phyloP scores from a whole-genome alignment of 139 green algal species.

The Chlorella sp. region DNA sequence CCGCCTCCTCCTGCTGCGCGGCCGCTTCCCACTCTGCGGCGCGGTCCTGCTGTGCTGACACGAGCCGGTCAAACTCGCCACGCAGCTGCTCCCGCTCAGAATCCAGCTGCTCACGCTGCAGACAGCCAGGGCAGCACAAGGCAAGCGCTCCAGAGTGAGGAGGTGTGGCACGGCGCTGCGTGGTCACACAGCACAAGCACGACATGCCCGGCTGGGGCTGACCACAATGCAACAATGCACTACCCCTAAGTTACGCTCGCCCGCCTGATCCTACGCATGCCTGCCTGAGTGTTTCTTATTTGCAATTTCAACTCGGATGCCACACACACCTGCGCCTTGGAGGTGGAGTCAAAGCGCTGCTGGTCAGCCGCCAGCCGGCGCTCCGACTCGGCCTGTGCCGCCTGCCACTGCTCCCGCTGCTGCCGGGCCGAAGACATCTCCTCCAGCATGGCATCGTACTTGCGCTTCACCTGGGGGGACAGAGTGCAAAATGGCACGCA shows the following conservation, averaged over 20 bases:
- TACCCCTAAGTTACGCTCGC: too few relatives aligned
- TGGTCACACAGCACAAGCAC: too few relatives aligned
- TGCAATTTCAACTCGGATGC: not conserved
- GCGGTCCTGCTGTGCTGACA: conserved; percentile 45
- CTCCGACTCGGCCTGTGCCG: conserved; percentile 15
- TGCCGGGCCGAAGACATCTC: conserved; percentile 31
- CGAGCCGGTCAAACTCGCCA: conserved; percentile 37
- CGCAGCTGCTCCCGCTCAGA: conserved; percentile 33
- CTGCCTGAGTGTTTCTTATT: too few relatives aligned
- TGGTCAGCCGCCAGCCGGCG: conserved; percentile 34
- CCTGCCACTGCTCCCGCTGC: conserved; percentile 33
- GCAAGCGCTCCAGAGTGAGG: not conserved
- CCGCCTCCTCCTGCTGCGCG: conserved; percentile 31
- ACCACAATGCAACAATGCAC: too few relatives aligned
- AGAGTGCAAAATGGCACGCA: not conserved
- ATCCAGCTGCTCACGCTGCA: conserved; percentile 7
- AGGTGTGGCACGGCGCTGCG: too few relatives aligned
- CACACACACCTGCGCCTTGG: conserved; percentile 10
- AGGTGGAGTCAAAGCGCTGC: not conserved
- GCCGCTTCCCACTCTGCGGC: conserved; percentile 53
- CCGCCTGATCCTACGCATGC: too few relatives aligned
- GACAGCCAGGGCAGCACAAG: not conserved
- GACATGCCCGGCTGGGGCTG: too few relatives aligned
- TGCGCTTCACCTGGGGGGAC: conserved; percentile 21
- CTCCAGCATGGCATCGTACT: conserved; percentile 32